Evolutionary conservation across 106 monocot species (phyloP), one percentile per base, ranked within the genome.

Genomic region (Dendrobium huoshanense): DNA sequence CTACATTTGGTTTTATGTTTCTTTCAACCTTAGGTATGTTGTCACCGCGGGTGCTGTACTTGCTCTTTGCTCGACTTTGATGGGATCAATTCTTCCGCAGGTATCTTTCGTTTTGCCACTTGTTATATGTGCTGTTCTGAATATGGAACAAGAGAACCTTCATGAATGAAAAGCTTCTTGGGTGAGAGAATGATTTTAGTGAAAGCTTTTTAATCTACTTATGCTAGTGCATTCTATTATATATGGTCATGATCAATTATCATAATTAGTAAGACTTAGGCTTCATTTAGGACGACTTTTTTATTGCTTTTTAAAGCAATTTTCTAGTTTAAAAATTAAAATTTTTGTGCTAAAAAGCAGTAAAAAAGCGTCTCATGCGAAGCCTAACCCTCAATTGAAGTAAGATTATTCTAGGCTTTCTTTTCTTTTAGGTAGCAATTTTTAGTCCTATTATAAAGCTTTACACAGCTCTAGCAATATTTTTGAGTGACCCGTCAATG

Each of bases 21-120:
- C 73, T 85, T 83, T 56, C n/a, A 59, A 81, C 18, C 80, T 15
- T 80, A 96, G 96, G 87, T 94, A 92, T 75, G 70, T 96, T 48
- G 84, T 94, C 58, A 89, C 96, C 51, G 81, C 87, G 81, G 96
- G 96, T 67, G 94, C 96, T 79, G 86, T 92, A 74, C 87, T 89
- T 79, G 94, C 96, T 37, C 96, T 96, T 85, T 96, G 94, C 75
- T 86, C 96, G 37, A 88, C 92, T 54, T 85, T 94, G 83, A 86
- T 96, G 96, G 96, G 96, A 17, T 96, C 96, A 42, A 42, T 96
- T 84, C 90, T 96, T 20, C 96, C 96, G 40, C 96, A 96, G 92
- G 96, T 96, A 91, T 81, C 40, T 44, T 41, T 18, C 11, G 5
- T 41, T 41, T 10, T 11, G 18, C 17, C 17, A 41, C 15, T 17